A percentile compares a stretch with the other conserved stretches of the same genome.
These are phyloP conservation scores for Pholiota molesta DNA, from an alignment of 768 basidiomycete species.

Conservation along the genomic window DNA sequence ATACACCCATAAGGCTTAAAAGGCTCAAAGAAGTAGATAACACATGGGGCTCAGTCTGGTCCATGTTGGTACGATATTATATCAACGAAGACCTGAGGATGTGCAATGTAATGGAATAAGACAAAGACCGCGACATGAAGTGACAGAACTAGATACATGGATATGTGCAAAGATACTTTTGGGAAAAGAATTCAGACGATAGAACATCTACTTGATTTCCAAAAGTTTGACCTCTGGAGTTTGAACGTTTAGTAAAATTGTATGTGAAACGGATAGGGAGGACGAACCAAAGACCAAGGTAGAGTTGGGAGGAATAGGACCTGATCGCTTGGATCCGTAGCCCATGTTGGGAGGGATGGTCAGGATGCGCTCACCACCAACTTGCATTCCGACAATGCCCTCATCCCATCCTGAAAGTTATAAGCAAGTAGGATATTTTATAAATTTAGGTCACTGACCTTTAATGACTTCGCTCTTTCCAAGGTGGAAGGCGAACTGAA, in stretches of 20 bases:
- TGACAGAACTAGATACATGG: conserved; percentile 1
- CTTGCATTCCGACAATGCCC: conserved; percentile 91
- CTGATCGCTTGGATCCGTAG: conserved; percentile 64
- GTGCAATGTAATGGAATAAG: neutral
- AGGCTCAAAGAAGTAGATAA: neutral
- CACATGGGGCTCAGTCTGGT: too few relatives aligned
- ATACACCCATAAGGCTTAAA: neutral
- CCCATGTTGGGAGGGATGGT: conserved; percentile 71
- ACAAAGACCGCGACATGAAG: neutral
- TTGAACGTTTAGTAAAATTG: neutral
- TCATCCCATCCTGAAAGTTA: conserved; percentile 77
- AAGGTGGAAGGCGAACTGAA: conserved; percentile 74
- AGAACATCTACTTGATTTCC: conserved; percentile 56
- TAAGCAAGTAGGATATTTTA: conserved; percentile 3
- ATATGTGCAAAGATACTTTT: conserved; percentile 17
- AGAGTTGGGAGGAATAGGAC: conserved; percentile 77
- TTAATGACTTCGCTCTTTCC: conserved; percentile 94
- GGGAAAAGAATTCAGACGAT: neutral
- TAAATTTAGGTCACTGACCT: conserved; percentile 42
- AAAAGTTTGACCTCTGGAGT: conserved; percentile 71
- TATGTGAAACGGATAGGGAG: neutral
- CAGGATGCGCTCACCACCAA: conserved; percentile 84
- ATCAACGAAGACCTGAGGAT: neutral
- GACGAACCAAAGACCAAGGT: conserved; percentile 80
- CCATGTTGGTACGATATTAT: too few relatives aligned